A percentile compares a stretch with the other conserved stretches of the same genome.
phyloP scores from a whole-genome alignment of 352 stramenopile species.

The Pythium diclinum region DNA sequence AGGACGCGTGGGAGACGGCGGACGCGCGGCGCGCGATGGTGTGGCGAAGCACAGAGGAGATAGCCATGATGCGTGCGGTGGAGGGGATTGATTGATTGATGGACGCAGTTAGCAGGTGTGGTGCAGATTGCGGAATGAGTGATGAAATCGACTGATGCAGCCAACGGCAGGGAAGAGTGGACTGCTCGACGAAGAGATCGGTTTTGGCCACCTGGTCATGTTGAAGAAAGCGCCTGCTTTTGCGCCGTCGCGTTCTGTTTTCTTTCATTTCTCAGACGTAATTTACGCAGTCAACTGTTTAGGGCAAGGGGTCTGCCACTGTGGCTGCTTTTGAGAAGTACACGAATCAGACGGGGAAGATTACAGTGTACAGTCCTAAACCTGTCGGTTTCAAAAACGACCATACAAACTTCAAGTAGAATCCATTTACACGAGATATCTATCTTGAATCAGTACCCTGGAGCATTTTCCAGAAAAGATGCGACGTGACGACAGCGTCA shows the following conservation, averaged over 20 bases:
- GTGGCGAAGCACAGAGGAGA: neutral
- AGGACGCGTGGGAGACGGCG: neutral
- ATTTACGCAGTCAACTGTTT: slow-evolving; percentile 3
- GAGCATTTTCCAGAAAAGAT: neutral
- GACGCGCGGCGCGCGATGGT: neutral
- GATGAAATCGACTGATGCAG: too few relatives aligned
- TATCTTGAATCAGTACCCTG: neutral
- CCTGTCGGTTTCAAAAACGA: neutral
- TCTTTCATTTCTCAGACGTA: slow-evolving; percentile 12
- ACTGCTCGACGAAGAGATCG: neutral
- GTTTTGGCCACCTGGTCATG: neutral
- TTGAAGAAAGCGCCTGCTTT: slow-evolving; percentile 4
- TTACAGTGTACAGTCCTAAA: neutral
- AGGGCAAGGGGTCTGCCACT: neutral
- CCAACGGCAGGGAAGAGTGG: neutral
- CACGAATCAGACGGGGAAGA: neutral
- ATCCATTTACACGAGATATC: neutral
- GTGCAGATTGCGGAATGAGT: slow-evolving; percentile 8
- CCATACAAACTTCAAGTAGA: neutral
- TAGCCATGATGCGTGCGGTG: slow-evolving; percentile 1
- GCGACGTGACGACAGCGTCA: neutral
- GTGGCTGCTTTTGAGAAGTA: neutral
- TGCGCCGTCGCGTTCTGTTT: slow-evolving; percentile 1
- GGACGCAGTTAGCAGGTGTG: neutral
- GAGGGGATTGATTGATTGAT: neutral